A percentile compares a stretch with the other conserved stretches of the same genome.
phyloP scores from a whole-genome alignment of 106 monocot species.

The Apostasia shenzhenica region DNA sequence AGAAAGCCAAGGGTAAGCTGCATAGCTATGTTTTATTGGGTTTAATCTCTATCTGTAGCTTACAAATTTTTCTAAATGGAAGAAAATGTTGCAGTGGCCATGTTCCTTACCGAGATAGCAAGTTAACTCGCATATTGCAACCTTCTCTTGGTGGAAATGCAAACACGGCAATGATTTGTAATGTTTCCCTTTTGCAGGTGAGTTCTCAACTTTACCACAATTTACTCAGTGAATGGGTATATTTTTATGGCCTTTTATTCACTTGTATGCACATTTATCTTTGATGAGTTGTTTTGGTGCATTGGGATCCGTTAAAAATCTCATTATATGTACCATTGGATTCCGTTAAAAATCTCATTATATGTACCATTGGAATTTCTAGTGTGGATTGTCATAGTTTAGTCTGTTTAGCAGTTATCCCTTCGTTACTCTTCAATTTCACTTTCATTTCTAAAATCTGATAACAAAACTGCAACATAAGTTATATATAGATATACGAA shows the following conservation, averaged over 20 bases:
- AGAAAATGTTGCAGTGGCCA: constrained; percentile 45
- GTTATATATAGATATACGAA: no score
- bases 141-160: constrained; percentile 96
- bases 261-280: neutral
- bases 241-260: neutral
- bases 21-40: neutral
- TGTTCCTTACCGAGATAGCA: constrained; percentile 97
- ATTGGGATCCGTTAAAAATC: no score
- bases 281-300: no score
- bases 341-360: no score
- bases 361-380: no score
- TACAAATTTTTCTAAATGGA: constrained; percentile 3
- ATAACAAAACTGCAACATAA: no score
- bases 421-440: no score
- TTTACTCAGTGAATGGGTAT: neutral
- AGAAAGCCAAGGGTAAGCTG: constrained; percentile 80
- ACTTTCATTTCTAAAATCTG: no score
- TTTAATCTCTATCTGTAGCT: no score
- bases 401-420: no score
- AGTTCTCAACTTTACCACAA: neutral
- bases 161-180: constrained; percentile 95
- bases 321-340: no score
- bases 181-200: constrained; percentile 93
- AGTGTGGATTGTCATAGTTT: no score
- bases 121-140: constrained; percentile 90